Percentiles rank a stretch among this genome's conserved stretches.
These are phyloP conservation scores for Lactuca saligna DNA, from an alignment of 129 eudicot species.

Conservation along the genomic window DNA sequence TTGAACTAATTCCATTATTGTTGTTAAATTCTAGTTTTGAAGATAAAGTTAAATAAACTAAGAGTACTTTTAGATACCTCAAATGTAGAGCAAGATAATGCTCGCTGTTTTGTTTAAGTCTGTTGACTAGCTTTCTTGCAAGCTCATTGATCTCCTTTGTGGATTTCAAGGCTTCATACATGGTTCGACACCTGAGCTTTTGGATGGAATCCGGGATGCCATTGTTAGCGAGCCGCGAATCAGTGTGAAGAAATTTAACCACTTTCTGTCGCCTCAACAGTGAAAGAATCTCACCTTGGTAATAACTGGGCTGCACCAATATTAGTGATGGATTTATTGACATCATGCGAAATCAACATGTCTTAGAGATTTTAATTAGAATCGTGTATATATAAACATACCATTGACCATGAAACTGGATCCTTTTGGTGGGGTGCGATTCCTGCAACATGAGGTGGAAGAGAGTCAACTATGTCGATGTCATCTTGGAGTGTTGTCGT, in stretches of 20 bases:
- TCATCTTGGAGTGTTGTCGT: slow-evolving; percentile 44
- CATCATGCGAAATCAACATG: neutral
- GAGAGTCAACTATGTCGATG: slow-evolving; percentile 51
- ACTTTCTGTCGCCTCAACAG: slow-evolving; percentile 42
- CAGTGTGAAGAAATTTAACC: slow-evolving; percentile 47
- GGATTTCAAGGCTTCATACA: slow-evolving; percentile 56
- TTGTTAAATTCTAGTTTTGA: too few relatives aligned
- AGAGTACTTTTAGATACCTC: slow-evolving; percentile 35
- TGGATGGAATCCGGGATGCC: slow-evolving; percentile 55
- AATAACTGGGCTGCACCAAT: slow-evolving; percentile 52
- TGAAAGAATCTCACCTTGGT: slow-evolving; percentile 41
- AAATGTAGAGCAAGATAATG: slow-evolving; percentile 68
- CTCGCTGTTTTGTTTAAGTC: slow-evolving; percentile 39
- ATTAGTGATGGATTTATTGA: slow-evolving; percentile 5
- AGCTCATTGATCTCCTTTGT: slow-evolving; percentile 43
- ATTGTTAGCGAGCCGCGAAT: slow-evolving; percentile 65
- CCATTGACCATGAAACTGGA: slow-evolving; percentile 76
- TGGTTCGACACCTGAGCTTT: slow-evolving; percentile 66
- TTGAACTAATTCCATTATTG: too few relatives aligned
- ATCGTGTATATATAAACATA: slow-evolving; percentile 24
- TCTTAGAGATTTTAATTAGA: neutral
- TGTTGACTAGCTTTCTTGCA: slow-evolving; percentile 35
- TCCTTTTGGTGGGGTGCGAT: slow-evolving; percentile 37
- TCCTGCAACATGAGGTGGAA: slow-evolving; percentile 39
- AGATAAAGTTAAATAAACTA: neutral